Percentiles rank a stretch among this genome's conserved stretches.
Evolutionary conservation across 164 flowering plant species (phyloP).

Genomic region (Paratinospora sagittata): DNA sequence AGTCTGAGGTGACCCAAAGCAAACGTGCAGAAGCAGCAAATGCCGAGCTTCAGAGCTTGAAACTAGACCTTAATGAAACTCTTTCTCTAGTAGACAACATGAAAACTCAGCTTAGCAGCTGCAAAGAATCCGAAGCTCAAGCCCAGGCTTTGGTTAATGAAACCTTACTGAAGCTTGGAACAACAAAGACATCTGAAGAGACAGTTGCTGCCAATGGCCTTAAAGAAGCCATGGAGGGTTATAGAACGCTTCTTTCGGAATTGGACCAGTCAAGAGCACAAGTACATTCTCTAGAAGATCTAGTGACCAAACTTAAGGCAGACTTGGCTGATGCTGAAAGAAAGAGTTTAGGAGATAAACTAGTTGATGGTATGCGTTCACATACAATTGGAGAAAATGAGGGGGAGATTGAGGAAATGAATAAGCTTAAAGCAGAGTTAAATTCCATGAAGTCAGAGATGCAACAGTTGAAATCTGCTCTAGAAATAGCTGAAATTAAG

Average conservation of each 20-base stretch:
- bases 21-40: slow-evolving; percentile 36
- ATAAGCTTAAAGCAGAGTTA: slow-evolving; percentile 30
- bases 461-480: slow-evolving; percentile 35
- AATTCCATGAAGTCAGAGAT: slow-evolving; percentile 38
- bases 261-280: slow-evolving; percentile 51
- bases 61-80: slow-evolving; percentile 45
- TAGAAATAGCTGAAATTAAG: slow-evolving; percentile 48
- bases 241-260: slow-evolving; percentile 41
- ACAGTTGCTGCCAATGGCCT: slow-evolving; percentile 38
- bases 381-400: slow-evolving; percentile 10
- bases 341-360: slow-evolving; percentile 5
- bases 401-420: slow-evolving; percentile 20
- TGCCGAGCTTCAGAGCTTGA: slow-evolving; percentile 47
- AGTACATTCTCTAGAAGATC: slow-evolving; percentile 45
- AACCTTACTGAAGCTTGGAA: slow-evolving; percentile 54
- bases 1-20: slow-evolving; percentile 40
- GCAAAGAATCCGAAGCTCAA: slow-evolving; percentile 63
- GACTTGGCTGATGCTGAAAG: slow-evolving; percentile 19
- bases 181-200: slow-evolving; percentile 51
- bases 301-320: slow-evolving; percentile 41
- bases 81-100: slow-evolving; percentile 46
- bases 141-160: slow-evolving; percentile 48
- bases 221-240: slow-evolving; percentile 42
- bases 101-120: slow-evolving; percentile 43
- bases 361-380: slow-evolving; percentile 1